Percentiles rank a stretch among this genome's conserved stretches.
These are phyloP conservation scores for Aspergillus uvarum DNA, from an alignment of 2,329 filamentous ascomycete genomes.

Conservation along the genomic window DNA sequence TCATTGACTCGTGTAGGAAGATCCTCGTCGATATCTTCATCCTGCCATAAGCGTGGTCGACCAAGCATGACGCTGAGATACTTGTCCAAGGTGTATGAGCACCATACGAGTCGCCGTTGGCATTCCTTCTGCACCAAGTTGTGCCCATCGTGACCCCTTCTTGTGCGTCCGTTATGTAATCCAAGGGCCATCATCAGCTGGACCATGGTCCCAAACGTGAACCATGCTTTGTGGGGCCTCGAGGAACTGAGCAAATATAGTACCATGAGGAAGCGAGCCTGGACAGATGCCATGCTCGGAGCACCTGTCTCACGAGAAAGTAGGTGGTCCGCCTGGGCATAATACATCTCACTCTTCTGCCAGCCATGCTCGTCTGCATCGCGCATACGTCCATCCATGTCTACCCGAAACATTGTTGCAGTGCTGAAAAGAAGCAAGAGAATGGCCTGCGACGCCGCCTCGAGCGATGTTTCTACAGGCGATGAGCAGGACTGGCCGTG, in stretches of 20 bases:
- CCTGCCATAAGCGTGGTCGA: slow-evolving; percentile 57
- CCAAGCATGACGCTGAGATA: slow-evolving; percentile 60
- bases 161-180: slow-evolving; percentile 30
- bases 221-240: slow-evolving; percentile 40
- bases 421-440: slow-evolving; percentile 22
- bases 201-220: slow-evolving; percentile 36
- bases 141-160: slow-evolving; percentile 6
- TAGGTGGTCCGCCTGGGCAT: slow-evolving; percentile 19
- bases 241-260: slow-evolving; percentile 41
- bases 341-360: slow-evolving; percentile 23
- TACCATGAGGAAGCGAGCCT: slow-evolving; percentile 25
- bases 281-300: slow-evolving; percentile 21
- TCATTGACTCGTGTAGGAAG: slow-evolving; percentile 41
- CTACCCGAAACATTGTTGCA: slow-evolving; percentile 19
- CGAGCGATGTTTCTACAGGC: background rate
- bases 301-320: slow-evolving; percentile 20
- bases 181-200: slow-evolving; percentile 40
- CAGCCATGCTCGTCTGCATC: slow-evolving; percentile 17
- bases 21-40: slow-evolving; percentile 60
- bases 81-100: slow-evolving; percentile 40
- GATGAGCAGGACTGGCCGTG: background rate
- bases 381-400: slow-evolving; percentile 13
- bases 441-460: slow-evolving; percentile 14
- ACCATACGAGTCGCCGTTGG: slow-evolving; percentile 40
- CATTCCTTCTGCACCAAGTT: slow-evolving; percentile 29